A percentile compares a stretch with the other conserved stretches of the same genome.
phyloP scores from a whole-genome alignment of 768 basidiomycete genomes.

The Podaxis mareebaensis region DNA sequence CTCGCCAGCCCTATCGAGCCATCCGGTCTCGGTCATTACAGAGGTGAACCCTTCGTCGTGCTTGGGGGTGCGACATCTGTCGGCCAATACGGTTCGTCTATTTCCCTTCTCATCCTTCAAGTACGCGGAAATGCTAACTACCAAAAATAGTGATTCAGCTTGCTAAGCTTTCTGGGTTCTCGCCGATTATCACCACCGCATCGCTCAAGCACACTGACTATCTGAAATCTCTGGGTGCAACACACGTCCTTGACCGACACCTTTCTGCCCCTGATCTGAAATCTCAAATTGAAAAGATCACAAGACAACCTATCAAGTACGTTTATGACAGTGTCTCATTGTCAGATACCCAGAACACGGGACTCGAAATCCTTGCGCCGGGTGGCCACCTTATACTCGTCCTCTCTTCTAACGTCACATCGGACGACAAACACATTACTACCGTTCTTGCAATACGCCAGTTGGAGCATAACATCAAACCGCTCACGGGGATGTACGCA shows the following conservation, averaged over 20 bases:
- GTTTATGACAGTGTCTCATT: constrained; percentile 29
- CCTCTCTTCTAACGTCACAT: constrained; percentile 28
- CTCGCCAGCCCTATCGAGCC: constrained; percentile 39
- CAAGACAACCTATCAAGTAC: constrained; percentile 22
- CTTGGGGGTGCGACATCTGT: constrained; percentile 32
- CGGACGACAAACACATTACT: constrained; percentile 17
- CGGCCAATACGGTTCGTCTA: constrained; percentile 25
- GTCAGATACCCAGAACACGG: constrained; percentile 24
- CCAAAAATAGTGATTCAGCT: constrained; percentile 26
- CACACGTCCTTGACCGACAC: constrained; percentile 34
- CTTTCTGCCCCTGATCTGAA: constrained; percentile 21
- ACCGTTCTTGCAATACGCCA: constrained; percentile 14
- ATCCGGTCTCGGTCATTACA: constrained; percentile 39
- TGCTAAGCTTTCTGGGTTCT: constrained; percentile 41
- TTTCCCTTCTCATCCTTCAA: constrained; percentile 30
- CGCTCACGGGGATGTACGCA: constrained; percentile 19
- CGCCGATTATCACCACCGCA: constrained; percentile 41
- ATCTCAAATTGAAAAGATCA: constrained; percentile 27
- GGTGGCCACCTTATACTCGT: constrained; percentile 37
- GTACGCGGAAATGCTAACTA: constrained; percentile 17
- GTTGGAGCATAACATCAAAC: constrained; percentile 19
- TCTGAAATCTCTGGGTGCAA: constrained; percentile 42
- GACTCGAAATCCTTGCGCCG: constrained; percentile 29
- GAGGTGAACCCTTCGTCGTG: constrained; percentile 41
- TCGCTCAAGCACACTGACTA: constrained; percentile 28